Evolutionary conservation across 495 filamentous ascomycete genomes (phyloP), one percentile per base, ranked within the genome.

Genomic region (Neohortaea acidophila): DNA sequence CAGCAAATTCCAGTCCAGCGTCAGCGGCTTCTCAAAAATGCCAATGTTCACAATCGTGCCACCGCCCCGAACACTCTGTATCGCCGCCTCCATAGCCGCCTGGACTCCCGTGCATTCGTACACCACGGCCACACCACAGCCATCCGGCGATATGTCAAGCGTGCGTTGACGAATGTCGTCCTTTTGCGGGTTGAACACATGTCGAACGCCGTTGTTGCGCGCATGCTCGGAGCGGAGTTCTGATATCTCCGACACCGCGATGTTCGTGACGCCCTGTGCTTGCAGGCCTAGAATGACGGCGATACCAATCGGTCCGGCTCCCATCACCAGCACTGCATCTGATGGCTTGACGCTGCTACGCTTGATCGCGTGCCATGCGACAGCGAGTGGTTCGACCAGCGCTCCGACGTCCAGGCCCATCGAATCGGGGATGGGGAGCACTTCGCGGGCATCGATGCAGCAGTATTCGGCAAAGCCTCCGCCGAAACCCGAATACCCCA

Each of bases 281-380:
- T 43, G 21, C 13, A 55, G 45, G 2, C 45, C 43, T 17, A 44
- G 38, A n/a, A 55, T 47, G 14, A 50, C 36, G 2, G 52, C 52
- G 27, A 55, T 52, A 11, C 52, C 52, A 14, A 55, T 49, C 1
- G 52, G 52, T 25, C 52, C 52, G 15, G 49, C 52, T 19, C 52
- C 52, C 0, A 55, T 22, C 3, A 55, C 45, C 7, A 55, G 32
- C 17, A 21, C 32, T 5, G 32, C 19, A 13, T 34, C 32, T 34
- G 19, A 15, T 7, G 32, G 32, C 13, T 34, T 34, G 3, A 20
- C 15, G 13, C 45, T 22, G 5, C 36, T 41, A 21, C 52, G 32
- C 9, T 34, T 34, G 5, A 34, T 20, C 4, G 48, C 51, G 39
- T 49, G 52, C 52, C 52, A 55, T 12, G 45, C 52, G 1, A 55